Evolutionary conservation across 2,329 filamentous ascomycete species (phyloP), one percentile per base, ranked within the genome.

Genomic region (Colletotrichum tamarilloi): DNA sequence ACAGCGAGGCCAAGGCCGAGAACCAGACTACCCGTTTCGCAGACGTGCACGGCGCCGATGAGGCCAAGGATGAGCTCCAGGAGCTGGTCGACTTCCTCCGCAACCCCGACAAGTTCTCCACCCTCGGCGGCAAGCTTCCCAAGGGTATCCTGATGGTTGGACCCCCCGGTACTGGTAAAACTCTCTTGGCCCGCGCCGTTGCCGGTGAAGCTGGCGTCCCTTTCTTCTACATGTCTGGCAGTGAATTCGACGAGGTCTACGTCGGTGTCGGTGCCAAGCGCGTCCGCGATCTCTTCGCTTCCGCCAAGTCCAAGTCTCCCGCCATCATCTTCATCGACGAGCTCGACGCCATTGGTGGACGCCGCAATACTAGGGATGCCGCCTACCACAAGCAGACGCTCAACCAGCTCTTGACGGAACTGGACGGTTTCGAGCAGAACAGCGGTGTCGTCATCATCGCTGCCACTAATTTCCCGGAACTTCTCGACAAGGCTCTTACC

Each of bases 221-320:
- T 1, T 99, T 99, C 88, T 99, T 98, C 88, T 99, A 98, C 89
- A 98, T 99, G 96, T 99, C 97, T 80, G 97, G 97, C 63, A 97
- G 95, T 72, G 97, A 99, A 82, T 99, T 99, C 80, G 97, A 99
- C 80, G 97, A 99, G 84, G 93, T 99, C 65, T 99, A 98, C 80
- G 97, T 99, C 46, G 97, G 97, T 80, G 97, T 99, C 67, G 95
- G 95, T 80, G 95, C 95, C 58, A 98, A 99, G 87, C 94, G 97
- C 79, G 96, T 99, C 62, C 94, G 97, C 72, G 97, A 98, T 75
- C 89, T 98, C n/a, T 97, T 98, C 82, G 85, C 88, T 58, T 91
- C 93, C 68, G 96, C 96, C 76, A 94, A 95, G 77, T 83, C 88
- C 76, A 98, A 98, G 85, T 92, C 95, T 3, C 96, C 96, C 30